Conservation (phyloP, 2,329 filamentous ascomycete genomes). For the Calycina marina region DNA sequence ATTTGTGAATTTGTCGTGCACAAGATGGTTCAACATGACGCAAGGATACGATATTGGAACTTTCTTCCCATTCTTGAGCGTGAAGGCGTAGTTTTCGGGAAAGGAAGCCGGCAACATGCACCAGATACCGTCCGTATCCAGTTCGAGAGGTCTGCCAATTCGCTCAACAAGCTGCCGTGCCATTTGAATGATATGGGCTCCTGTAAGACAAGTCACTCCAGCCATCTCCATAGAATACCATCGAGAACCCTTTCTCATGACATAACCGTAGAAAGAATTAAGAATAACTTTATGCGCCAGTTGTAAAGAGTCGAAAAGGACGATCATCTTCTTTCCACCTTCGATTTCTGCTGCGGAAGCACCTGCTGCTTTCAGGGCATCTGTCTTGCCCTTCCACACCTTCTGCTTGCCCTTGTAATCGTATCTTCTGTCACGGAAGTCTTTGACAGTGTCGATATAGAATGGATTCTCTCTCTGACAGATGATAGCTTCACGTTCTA, state of each 20-base stretch:
- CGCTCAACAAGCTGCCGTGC: constrained; percentile 86
- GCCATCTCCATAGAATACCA: constrained; percentile 99
- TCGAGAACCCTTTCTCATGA: constrained; percentile 96
- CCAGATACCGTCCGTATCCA: constrained; percentile 99
- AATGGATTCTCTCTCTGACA: constrained; percentile 97
- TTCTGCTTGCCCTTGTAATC: constrained; percentile 98
- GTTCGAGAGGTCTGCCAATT: constrained; percentile 78
- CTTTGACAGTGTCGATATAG: constrained; percentile 89
- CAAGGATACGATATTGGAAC: constrained; percentile 93
- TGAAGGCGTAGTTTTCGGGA: constrained; percentile 92
- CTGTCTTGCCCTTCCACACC: constrained; percentile 95
- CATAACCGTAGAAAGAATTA: constrained; percentile 98
- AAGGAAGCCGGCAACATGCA: constrained; percentile 96
- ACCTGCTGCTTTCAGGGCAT: constrained; percentile 68
- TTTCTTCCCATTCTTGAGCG: constrained; percentile 91
- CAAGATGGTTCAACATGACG: constrained; percentile 96
- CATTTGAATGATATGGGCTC: constrained; percentile 93
- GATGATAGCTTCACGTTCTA: constrained; percentile 90
- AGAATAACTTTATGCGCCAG: constrained; percentile 97
- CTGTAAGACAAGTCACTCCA: constrained; percentile 91
- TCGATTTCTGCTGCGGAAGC: constrained; percentile 67
- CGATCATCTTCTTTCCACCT: constrained; percentile 95
- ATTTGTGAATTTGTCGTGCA: constrained; percentile 90
- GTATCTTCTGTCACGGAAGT: constrained; percentile 93
- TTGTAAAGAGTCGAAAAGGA: constrained; percentile 89